phyloP scores from a whole-genome alignment of 2,329 filamentous ascomycete genomes.

The Tolypocladium pustulatum region DNA sequence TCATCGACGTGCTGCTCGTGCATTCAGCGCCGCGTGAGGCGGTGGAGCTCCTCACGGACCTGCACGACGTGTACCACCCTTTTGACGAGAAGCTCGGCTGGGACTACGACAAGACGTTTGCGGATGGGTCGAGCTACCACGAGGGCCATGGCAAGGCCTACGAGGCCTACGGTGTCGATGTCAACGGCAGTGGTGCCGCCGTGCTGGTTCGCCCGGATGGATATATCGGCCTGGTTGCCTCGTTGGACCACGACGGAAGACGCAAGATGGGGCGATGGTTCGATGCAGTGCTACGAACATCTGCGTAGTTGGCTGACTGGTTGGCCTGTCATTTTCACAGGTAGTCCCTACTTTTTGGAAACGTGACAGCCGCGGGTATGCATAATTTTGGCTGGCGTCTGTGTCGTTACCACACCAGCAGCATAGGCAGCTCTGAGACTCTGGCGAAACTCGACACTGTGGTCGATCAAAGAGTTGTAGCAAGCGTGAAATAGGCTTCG shows the following conservation, averaged over 20 bases:
- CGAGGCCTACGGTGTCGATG: constrained; percentile 46
- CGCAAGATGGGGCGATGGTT: constrained; percentile 6
- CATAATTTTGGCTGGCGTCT: not conserved
- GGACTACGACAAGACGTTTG: constrained; percentile 47
- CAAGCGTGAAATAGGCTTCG: not conserved
- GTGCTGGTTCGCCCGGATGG: constrained; percentile 57
- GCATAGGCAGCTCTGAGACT: not conserved
- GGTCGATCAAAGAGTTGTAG: not conserved
- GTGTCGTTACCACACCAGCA: not conserved
- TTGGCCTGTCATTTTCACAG: not conserved
- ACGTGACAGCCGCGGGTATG: not conserved
- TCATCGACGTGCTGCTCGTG: constrained; percentile 51
- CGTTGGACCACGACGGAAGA: constrained; percentile 19
- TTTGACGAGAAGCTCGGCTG: constrained; percentile 36
- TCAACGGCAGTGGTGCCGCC: constrained; percentile 38
- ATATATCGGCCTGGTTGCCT: constrained; percentile 41
- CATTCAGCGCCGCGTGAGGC: constrained; percentile 42
- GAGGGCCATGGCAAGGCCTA: constrained; percentile 42
- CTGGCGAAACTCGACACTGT: not conserved
- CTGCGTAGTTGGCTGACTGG: not conserved
- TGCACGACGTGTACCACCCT: constrained; percentile 37
- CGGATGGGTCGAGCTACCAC: constrained; percentile 42
- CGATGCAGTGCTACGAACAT: constrained; percentile 2
- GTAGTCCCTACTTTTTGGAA: not conserved
- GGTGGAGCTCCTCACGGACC: constrained; percentile 36